Percentiles rank a stretch among this genome's conserved stretches.
Conservation (phyloP, 2,329 filamentous ascomycete species). For the Aspergillus sp. region DNA sequence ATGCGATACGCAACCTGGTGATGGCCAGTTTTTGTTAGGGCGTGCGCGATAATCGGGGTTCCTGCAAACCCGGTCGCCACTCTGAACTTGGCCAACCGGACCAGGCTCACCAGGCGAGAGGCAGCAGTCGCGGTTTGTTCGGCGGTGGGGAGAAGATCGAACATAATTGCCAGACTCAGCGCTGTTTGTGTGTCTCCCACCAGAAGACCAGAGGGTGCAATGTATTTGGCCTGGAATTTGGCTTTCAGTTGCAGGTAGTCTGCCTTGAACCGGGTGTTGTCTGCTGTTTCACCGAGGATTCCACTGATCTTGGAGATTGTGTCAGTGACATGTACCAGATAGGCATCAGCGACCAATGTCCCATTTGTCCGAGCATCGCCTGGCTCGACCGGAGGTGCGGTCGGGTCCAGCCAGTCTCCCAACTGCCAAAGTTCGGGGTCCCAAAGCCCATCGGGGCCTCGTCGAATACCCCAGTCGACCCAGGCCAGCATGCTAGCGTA, state of each 20-base stretch:
- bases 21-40: slow-evolving; percentile 24
- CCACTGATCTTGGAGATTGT: slow-evolving; percentile 29
- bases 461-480: slow-evolving; percentile 35
- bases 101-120: slow-evolving; percentile 14
- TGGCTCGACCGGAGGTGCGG: slow-evolving; percentile 35
- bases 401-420: slow-evolving; percentile 45
- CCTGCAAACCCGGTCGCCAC: slow-evolving; percentile 39
- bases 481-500: slow-evolving; percentile 38
- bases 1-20: slow-evolving; percentile 38
- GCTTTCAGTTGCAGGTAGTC: slow-evolving; percentile 17
- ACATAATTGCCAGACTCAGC: slow-evolving; percentile 24
- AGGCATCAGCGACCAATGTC: slow-evolving; percentile 40
- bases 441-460: slow-evolving; percentile 37
- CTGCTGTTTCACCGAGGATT: slow-evolving; percentile 20
- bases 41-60: slow-evolving; percentile 30
- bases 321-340: slow-evolving; percentile 36
- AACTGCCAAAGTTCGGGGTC: slow-evolving; percentile 34
- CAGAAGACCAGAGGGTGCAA: slow-evolving; percentile 28
- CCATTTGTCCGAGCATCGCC: slow-evolving; percentile 33
- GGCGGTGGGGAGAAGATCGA: slow-evolving; percentile 20
- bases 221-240: slow-evolving; percentile 32
- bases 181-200: slow-evolving; percentile 35
- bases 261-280: slow-evolving; percentile 21
- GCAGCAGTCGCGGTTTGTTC: slow-evolving; percentile 7
- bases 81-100: slow-evolving; percentile 29